Evolutionary conservation across 2,329 filamentous ascomycete genomes (phyloP).

Genomic region (Trichoderma oligosporum): DNA sequence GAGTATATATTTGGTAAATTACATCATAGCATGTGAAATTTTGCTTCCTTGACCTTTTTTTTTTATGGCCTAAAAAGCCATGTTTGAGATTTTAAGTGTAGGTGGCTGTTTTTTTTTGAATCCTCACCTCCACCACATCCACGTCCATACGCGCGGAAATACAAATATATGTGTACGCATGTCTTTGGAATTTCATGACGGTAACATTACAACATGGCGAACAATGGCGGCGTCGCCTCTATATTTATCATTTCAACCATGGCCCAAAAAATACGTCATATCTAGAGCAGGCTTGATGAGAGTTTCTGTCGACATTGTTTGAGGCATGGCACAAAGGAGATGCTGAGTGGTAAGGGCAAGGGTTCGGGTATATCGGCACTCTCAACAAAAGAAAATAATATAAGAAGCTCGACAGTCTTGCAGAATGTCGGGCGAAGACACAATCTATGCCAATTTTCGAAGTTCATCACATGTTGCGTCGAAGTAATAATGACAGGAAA

Average conservation of each 20-base stretch:
- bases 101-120: too few relatives aligned
- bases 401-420: neutral
- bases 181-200: slow-evolving; percentile 1
- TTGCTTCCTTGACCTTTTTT: too few relatives aligned
- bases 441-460: too few relatives aligned
- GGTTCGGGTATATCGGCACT: slow-evolving; percentile 5
- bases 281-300: neutral
- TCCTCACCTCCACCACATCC: slow-evolving; percentile 14
- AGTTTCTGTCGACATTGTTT: neutral
- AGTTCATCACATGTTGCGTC: neutral
- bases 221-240: slow-evolving; percentile 4
- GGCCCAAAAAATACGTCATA: neutral
- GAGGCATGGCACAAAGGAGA: neutral
- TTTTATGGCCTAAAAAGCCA: too few relatives aligned
- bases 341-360: neutral
- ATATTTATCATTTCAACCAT: neutral
- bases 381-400: neutral
- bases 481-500: neutral
- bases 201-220: slow-evolving; percentile 2
- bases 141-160: neutral
- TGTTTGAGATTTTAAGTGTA: too few relatives aligned
- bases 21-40: too few relatives aligned
- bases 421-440: too few relatives aligned
- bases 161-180: neutral
- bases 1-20: too few relatives aligned